phyloP scores from a whole-genome alignment of 192 early-diverging fungal species.

The Rhizophagus sp. region DNA sequence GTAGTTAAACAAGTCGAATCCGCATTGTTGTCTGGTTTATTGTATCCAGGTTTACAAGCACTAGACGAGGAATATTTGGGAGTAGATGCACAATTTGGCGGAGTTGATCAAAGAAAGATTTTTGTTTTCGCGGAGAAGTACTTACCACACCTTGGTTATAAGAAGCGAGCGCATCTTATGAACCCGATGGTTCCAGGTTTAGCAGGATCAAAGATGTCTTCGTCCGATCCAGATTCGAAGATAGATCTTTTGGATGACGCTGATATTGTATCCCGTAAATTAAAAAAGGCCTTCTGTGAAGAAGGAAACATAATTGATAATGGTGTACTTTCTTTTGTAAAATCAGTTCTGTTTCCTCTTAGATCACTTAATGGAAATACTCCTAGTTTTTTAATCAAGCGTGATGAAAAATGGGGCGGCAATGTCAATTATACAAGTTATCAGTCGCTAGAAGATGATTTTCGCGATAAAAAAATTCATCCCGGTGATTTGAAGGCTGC shows the following conservation, averaged over 20 bases:
- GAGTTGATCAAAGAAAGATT: slow-evolving; percentile 99
- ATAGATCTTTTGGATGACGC: slow-evolving; percentile 91
- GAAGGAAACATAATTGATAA: slow-evolving; percentile 92
- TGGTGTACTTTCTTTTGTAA: slow-evolving; percentile 89
- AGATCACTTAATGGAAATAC: slow-evolving; percentile 61
- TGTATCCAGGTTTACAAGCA: slow-evolving; percentile 98
- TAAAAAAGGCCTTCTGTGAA: slow-evolving; percentile 97
- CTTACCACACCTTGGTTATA: slow-evolving; percentile 90
- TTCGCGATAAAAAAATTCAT: slow-evolving; percentile 83
- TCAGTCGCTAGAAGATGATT: slow-evolving; percentile 81
- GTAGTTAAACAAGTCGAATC: slow-evolving; percentile 96
- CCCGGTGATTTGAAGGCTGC: slow-evolving; percentile 94
- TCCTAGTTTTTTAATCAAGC: slow-evolving; percentile 64
- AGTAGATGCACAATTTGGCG: slow-evolving; percentile 95
- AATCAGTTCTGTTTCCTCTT: slow-evolving; percentile 88
- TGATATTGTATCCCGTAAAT: slow-evolving; percentile 78
- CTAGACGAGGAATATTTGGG: slow-evolving; percentile 96
- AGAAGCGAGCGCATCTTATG: slow-evolving; percentile 97
- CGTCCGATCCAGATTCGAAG: slow-evolving; percentile 96
- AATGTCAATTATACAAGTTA: slow-evolving; percentile 72
- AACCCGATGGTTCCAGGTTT: slow-evolving; percentile 97
- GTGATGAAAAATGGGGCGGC: slow-evolving; percentile 93
- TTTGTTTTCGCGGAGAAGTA: slow-evolving; percentile 97
- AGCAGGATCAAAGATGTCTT: slow-evolving; percentile 92
- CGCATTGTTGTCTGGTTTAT: slow-evolving; percentile 86